Percentiles rank a stretch among this genome's conserved stretches.
phyloP scores from a whole-genome alignment of 345 rosid genomes.

The Camelina sativa region DNA sequence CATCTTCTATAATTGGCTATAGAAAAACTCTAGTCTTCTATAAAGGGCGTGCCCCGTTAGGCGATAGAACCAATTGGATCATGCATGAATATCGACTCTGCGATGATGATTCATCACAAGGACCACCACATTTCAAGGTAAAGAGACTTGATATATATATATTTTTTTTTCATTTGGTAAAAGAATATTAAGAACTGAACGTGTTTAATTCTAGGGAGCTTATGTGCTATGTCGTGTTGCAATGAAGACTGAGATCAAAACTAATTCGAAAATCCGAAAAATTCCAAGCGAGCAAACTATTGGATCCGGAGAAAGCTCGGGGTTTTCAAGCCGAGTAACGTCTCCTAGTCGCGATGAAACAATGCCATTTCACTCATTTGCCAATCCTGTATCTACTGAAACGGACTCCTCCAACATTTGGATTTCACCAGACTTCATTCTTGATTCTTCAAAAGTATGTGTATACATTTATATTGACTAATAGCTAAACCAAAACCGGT shows the following conservation, averaged over 20 bases:
- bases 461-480: background rate
- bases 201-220: conserved; percentile 60
- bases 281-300: conserved; percentile 52
- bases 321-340: conserved; percentile 54
- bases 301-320: conserved; percentile 43
- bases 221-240: conserved; percentile 86
- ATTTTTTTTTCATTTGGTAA: background rate
- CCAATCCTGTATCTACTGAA: conserved; percentile 42
- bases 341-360: conserved; percentile 51
- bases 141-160: background rate
- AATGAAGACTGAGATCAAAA: conserved; percentile 62
- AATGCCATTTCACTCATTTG: conserved; percentile 29
- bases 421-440: conserved; percentile 79
- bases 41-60: conserved; percentile 81
- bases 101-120: conserved; percentile 56
- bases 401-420: conserved; percentile 52
- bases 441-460: conserved; percentile 86
- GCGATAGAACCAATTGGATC: conserved; percentile 76
- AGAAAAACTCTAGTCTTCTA: conserved; percentile 87
- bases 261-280: conserved; percentile 51
- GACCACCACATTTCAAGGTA: conserved; percentile 62
- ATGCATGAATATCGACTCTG: conserved; percentile 90
- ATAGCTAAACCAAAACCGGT: background rate
- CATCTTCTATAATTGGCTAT: conserved; percentile 57
- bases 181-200: background rate